Evolutionary conservation across 257 asterid genomes (phyloP).

Genomic region (Fraxinus anomala): DNA sequence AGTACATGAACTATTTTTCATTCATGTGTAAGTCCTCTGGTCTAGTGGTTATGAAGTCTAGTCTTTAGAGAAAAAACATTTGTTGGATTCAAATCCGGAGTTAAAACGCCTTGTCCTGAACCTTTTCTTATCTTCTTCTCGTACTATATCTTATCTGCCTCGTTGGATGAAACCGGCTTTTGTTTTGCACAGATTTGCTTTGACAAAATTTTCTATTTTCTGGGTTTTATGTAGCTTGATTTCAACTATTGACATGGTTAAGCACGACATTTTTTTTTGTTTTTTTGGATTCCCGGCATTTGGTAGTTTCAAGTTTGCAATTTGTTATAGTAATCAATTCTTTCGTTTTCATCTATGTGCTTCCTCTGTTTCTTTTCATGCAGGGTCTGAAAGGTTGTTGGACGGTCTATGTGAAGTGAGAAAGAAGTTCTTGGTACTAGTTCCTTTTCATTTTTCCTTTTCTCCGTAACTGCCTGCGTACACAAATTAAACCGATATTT

Average conservation of each 20-base stretch:
- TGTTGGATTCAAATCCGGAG: not conserved
- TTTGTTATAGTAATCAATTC: not conserved
- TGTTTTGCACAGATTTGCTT: not conserved
- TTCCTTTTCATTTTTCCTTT: not conserved
- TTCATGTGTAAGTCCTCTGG: not conserved
- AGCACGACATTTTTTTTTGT: not conserved
- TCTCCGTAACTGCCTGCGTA: not conserved
- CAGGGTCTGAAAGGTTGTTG: not conserved
- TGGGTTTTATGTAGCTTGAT: not conserved
- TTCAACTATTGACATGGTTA: not conserved
- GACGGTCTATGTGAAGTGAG: not conserved
- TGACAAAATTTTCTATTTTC: not conserved
- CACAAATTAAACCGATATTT: not conserved
- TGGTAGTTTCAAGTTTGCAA: not conserved
- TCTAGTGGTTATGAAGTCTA: not conserved
- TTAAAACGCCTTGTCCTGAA: not conserved
- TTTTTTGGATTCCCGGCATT: not conserved
- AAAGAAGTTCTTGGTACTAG: not conserved
- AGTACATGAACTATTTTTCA: not conserved
- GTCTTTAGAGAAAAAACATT: not conserved
- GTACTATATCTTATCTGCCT: not conserved
- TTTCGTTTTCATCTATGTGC: not conserved
- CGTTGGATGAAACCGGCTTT: not conserved
- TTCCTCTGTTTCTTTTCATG: not conserved
- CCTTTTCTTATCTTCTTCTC: not conserved